Evolutionary conservation across 2,329 filamentous ascomycete genomes (phyloP), one percentile per base, ranked within the genome.

Genomic region (Geosmithia morbida): DNA sequence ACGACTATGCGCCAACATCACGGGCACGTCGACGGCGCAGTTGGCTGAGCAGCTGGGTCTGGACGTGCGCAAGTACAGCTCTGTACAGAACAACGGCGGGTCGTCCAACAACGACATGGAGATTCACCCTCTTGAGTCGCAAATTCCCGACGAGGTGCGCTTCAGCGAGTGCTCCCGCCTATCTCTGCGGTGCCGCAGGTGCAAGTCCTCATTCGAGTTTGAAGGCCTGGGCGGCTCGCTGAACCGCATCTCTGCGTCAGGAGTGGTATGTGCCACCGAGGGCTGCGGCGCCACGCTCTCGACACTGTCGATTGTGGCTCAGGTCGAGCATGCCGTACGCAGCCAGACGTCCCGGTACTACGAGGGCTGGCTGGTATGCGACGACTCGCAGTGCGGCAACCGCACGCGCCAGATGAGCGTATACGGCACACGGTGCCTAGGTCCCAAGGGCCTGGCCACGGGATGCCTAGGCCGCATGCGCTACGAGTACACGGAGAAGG

Each of bases 1-100:
- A 68, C 87, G 92, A 74, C 81, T 98, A 19, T 98, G 92, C 61
- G 92, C 90, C 51, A 95, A 94, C 50, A 96, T 98, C 57, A 79
- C 79, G 14, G 92, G 92, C 50, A 98, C 92, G 2, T 94, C 95
- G 52, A 85, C 90, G 7, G 79, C 87, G 2, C 82, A 89, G 53
- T 75, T 98, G 10, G 92, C 92, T 2, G 89, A 96, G 61, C 94
- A 92, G 61, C 78, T 98, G 14, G 92, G 92, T 2, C 80, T 98
- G 22, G 92, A 98, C 62, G 81, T 87, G 22, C 79, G 79, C 55
- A 92, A 92, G 56, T 98, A 97, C 63, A 81, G 74, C 51, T 63
- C 64, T 2, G 60, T 62, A 49, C 62, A 64, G 53, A 63, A 57
- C 20, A 63, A 66, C 47, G 62, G 63, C 55, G 79, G 74, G 39